Evolutionary conservation across 2,329 filamentous ascomycete species (phyloP), one percentile per base, ranked within the genome.

Genomic region (Stagonosporopsis tanaceti): DNA sequence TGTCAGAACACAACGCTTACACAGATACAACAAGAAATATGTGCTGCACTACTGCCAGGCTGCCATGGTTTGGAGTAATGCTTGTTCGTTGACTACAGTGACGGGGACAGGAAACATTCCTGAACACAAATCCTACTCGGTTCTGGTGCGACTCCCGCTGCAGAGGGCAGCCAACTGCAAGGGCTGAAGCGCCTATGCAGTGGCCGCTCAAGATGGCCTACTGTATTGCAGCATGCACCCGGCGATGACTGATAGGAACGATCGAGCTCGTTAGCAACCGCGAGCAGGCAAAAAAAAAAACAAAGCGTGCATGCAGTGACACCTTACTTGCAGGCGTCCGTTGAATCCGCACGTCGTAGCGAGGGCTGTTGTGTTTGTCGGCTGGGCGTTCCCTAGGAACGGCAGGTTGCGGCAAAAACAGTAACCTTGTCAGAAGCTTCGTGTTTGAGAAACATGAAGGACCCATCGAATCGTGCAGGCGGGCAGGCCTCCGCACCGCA

Each of bases 251-350:
- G 30, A 25, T 30, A 14, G 15, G 17, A 35, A 8, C 27, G 34
- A 45, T 39, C 53, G 32, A 50, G 53, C 47, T 50, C 30, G 46
- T 46, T 17, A 41, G 27, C 42, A 20, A 38, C 45, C 34, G 32
- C 34, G 20, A 54, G 46, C 20, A 37, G n/a, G 27, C 46, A 45
- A 5, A 39, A 4, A 40, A 4, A 40, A 47, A 32, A 20, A 53
- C 53, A 34, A 53, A 53, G 25, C 42, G 38, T 48, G 48, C 22
- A 57, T 50, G 54, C 50, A 30, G 54, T 57, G 48, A 45, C 50
- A 57, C 48, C 44, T 57, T 48, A 53, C 54, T 44, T 40, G 54
- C 54, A 57, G 48, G 53, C 22, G 39, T 53, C 35, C 38, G 42
- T 50, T 53, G n/a, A n/a, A 39, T 41, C 35, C 42, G 50, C 56